Conservation (phyloP, 768 basidiomycete species). For the Pulveroboletus frians region DNA sequence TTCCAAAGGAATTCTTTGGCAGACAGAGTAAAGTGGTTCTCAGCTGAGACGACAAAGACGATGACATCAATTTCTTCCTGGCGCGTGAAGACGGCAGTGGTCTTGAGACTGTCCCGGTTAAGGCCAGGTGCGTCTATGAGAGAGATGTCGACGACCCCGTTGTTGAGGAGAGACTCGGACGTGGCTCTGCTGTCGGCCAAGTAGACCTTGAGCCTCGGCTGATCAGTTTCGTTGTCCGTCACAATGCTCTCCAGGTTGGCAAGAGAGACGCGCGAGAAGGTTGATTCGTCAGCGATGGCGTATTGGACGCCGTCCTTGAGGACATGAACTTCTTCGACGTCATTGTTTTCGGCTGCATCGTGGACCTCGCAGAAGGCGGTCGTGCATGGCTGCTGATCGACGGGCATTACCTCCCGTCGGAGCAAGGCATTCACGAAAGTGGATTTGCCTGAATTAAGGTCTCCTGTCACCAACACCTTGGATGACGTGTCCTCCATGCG, state of each 20-base stretch:
- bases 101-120: slow-evolving; percentile 91
- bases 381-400: slow-evolving; percentile 97
- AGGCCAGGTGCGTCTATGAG: slow-evolving; percentile 98
- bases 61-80: slow-evolving; percentile 99
- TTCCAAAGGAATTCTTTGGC: slow-evolving; percentile 90
- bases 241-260: slow-evolving; percentile 75
- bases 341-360: slow-evolving; percentile 76
- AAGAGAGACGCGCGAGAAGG: slow-evolving; percentile 66
- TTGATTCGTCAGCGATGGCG: slow-evolving; percentile 63
- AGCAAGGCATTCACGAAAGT: slow-evolving; percentile 97
- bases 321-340: slow-evolving; percentile 81
- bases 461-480: slow-evolving; percentile 96
- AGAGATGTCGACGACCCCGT: slow-evolving; percentile 94
- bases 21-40: slow-evolving; percentile 97
- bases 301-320: slow-evolving; percentile 67
- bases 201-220: slow-evolving; percentile 78
- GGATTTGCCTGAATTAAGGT: slow-evolving; percentile 97
- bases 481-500: slow-evolving; percentile 90
- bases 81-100: slow-evolving; percentile 90
- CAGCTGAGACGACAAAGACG: slow-evolving; percentile 95
- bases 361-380: slow-evolving; percentile 97
- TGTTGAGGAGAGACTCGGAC: slow-evolving; percentile 83
- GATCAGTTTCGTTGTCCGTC: slow-evolving; percentile 51
- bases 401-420: slow-evolving; percentile 86
- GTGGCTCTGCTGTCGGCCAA: slow-evolving; percentile 75